Conservation (phyloP, 2,329 filamentous ascomycete genomes). For the Ceratocystis papillata region DNA sequence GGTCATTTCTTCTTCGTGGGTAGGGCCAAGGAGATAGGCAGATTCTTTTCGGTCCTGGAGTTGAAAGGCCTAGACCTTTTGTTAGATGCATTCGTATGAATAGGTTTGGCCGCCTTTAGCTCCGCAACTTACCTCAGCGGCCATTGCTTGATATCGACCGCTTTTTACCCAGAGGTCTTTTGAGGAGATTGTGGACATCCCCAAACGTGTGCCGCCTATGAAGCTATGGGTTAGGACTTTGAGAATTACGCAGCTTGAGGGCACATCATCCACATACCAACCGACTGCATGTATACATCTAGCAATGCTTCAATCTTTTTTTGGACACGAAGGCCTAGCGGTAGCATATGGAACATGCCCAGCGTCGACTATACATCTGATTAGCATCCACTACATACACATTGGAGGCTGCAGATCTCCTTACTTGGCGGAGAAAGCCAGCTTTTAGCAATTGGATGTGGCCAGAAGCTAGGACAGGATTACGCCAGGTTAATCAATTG, state of each 20-base stretch:
- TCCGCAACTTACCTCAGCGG: slow-evolving; percentile 51
- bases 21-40: slow-evolving; percentile 71
- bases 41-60: slow-evolving; percentile 68
- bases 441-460: slow-evolving; percentile 40
- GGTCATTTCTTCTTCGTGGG: slow-evolving; percentile 95
- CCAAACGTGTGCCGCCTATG: slow-evolving; percentile 64
- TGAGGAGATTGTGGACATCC: slow-evolving; percentile 75
- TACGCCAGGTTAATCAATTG: not conserved
- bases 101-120: not conserved
- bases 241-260: not conserved
- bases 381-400: slow-evolving; percentile 1
- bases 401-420: slow-evolving; percentile 25
- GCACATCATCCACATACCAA: slow-evolving; percentile 41
- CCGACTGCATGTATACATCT: slow-evolving; percentile 73
- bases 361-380: slow-evolving; percentile 54
- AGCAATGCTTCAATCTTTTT: slow-evolving; percentile 77
- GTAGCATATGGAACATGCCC: slow-evolving; percentile 85
- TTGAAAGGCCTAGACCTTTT: slow-evolving; percentile 54
- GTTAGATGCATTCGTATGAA: not conserved
- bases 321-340: slow-evolving; percentile 75
- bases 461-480: slow-evolving; percentile 19
- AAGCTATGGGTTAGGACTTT: slow-evolving; percentile 18
- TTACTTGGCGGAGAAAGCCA: slow-evolving; percentile 62
- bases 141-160: slow-evolving; percentile 62
- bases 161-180: slow-evolving; percentile 74